These are phyloP conservation scores for Akanthomyces lecanii DNA, from an alignment of 2,329 filamentous ascomycete species.

Conservation along the genomic window DNA sequence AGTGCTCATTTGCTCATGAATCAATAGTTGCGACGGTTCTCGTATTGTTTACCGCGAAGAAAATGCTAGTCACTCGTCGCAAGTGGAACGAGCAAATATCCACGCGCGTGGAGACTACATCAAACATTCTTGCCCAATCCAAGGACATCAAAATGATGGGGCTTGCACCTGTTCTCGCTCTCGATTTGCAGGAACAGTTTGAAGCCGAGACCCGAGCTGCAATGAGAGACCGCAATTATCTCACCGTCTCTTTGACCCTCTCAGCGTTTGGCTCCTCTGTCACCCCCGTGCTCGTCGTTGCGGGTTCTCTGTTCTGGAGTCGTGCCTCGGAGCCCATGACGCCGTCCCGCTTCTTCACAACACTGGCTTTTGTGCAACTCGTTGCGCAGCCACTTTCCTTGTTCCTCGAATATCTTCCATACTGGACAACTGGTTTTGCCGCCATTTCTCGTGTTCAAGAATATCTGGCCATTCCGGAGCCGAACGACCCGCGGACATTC, in stretches of 20 bases:
- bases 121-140: conserved; percentile 8
- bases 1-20: background rate
- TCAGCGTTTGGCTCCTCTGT: background rate
- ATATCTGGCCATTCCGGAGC: background rate
- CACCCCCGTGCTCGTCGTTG: conserved; percentile 2
- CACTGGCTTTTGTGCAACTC: background rate
- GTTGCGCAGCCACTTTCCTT: background rate
- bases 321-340: background rate
- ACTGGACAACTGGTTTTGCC: conserved; percentile 2
- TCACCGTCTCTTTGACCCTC: conserved; percentile 2
- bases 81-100: conserved; percentile 4
- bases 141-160: conserved; percentile 10
- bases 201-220: background rate
- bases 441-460: background rate
- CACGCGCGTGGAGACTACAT: background rate
- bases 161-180: background rate
- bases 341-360: background rate
- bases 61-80: background rate
- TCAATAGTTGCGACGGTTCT: background rate
- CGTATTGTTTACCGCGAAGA: background rate
- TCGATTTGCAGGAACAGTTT: background rate
- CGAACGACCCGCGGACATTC: background rate
- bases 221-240: conserved; percentile 6
- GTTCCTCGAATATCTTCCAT: background rate
- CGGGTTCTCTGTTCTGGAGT: conserved; percentile 3